phyloP scores from a whole-genome alignment of 495 filamentous ascomycete species.

The Podospora australis region DNA sequence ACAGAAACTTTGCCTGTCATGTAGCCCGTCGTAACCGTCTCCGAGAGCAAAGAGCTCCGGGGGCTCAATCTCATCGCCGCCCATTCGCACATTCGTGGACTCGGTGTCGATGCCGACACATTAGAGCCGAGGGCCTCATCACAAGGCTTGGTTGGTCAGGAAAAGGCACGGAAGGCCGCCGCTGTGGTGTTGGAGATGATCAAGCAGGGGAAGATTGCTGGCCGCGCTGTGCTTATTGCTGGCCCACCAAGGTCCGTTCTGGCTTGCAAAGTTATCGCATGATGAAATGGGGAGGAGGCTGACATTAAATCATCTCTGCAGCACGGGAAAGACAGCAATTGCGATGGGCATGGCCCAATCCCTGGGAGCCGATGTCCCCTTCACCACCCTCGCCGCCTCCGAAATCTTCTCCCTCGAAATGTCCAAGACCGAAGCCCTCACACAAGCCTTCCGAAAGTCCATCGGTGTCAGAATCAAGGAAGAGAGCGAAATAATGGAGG shows the following conservation, averaged over 20 bases:
- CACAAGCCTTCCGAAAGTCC: conserved; percentile 93
- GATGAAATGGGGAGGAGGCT: conserved; percentile 1
- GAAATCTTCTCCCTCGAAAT: conserved; percentile 99
- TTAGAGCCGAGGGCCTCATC: conserved; percentile 80
- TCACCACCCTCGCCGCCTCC: conserved; percentile 89
- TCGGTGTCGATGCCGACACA: conserved; percentile 88
- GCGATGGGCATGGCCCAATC: conserved; percentile 99
- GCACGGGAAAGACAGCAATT: conserved; percentile 97
- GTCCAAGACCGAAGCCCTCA: conserved; percentile 97
- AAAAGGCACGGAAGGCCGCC: conserved; percentile 92
- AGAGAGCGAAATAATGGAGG: conserved; percentile 98
- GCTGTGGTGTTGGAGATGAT: conserved; percentile 97
- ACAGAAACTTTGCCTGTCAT: conserved; percentile 2
- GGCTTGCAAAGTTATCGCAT: no score
- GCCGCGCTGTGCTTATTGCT: conserved; percentile 88
- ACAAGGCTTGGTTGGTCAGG: conserved; percentile 94
- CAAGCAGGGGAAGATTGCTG: conserved; percentile 96
- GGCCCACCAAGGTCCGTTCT: conserved; percentile 76
- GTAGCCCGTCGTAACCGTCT: conserved; percentile 84
- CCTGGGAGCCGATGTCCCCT: conserved; percentile 86
- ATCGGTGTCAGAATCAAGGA: conserved; percentile 97
- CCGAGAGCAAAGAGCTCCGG: conserved; percentile 88
- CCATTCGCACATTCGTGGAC: conserved; percentile 93
- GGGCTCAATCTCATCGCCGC: conserved; percentile 95
- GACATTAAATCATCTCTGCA: conserved; percentile 14